phyloP scores from a whole-genome alignment of 139 green algal species.

The Micractinium sp. region DNA sequence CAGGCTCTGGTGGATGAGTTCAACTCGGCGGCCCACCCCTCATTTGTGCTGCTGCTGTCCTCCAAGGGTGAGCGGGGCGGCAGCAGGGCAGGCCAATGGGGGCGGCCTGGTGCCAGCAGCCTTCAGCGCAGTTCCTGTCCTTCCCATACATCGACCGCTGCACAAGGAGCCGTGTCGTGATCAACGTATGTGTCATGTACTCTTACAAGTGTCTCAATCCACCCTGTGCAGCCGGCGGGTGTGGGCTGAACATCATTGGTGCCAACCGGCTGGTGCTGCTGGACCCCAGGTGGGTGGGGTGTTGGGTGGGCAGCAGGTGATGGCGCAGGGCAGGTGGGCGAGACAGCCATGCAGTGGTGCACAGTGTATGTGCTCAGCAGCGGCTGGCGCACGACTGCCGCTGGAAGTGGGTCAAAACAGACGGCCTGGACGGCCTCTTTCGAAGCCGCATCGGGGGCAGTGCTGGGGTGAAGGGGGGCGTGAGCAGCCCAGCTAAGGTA shows the following conservation, averaged over 20 bases:
- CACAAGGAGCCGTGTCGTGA: too few relatives aligned
- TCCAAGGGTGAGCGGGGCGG: slow-evolving; percentile 66
- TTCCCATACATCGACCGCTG: background rate
- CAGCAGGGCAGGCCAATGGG: background rate
- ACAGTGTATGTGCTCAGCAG: too few relatives aligned
- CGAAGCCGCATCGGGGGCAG: too few relatives aligned
- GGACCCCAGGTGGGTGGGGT: slow-evolving; percentile 58
- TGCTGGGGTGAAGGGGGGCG: too few relatives aligned
- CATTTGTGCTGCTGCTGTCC: slow-evolving; percentile 95
- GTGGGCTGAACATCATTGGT: slow-evolving; percentile 97
- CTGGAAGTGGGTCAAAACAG: too few relatives aligned
- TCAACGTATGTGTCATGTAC: background rate
- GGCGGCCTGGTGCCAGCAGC: too few relatives aligned
- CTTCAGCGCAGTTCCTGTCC: background rate
- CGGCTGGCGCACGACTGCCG: too few relatives aligned
- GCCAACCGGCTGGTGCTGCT: slow-evolving; percentile 94
- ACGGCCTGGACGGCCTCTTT: too few relatives aligned
- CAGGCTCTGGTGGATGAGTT: slow-evolving; percentile 77
- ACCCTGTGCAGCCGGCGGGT: slow-evolving; percentile 46
- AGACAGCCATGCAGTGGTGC: too few relatives aligned
- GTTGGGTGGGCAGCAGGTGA: too few relatives aligned
- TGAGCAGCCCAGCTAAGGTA: too few relatives aligned
- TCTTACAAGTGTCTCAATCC: background rate
- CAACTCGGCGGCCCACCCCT: slow-evolving; percentile 33
- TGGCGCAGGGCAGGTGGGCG: too few relatives aligned